Evolutionary conservation across 2,329 filamentous ascomycete genomes (phyloP), one percentile per base, ranked within the genome.

Genomic region (Tolypocladium cylindrosporum): DNA sequence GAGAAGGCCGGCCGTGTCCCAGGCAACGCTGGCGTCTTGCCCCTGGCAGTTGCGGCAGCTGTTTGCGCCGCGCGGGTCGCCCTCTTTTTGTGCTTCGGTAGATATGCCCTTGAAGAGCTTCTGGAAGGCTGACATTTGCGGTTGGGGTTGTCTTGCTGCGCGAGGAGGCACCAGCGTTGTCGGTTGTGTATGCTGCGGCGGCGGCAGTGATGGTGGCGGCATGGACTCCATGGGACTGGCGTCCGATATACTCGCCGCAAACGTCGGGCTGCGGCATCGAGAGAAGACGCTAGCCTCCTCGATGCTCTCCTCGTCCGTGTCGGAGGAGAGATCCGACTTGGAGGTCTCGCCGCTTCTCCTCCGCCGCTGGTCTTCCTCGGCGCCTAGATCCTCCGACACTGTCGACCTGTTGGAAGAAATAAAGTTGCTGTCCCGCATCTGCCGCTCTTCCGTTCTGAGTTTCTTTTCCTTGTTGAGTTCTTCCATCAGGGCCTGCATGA

Each of bases 1-100:
- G 59, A 87, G 70, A 53, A 86, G 61, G 56, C 78, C 77, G n/a
- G 85, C 84, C 4, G 84, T 85, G 65, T 87, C 79, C 84, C 84
- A 87, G 5, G 84, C 84, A 42, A 83, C 75, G 61, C 81, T 83
- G 14, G 80, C 75, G 56, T 82, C 79, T 63, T 79, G 78, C 14
- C 84, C 83, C 56, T 76, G 70, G 67, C 85, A 87, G 64, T 85
- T 86, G 40, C 69, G 64, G 63, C 84, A 86, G 65, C 67, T 68
- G 31, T 61, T 57, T 11, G 60, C 57, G 8, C 61, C 57, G 21
- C 61, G 52, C 21, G 36, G 8, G 19, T 59, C 60, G n/a, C 59
- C 66, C 41, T 67, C 64, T 40, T 64, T 64, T 24, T 62, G 63
- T 21, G 61, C 55, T 51, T 74, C 72, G 14, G 74, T 73, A 1